Conservation (phyloP, 2,329 filamentous ascomycete species). For the Monilinia polystroma region DNA sequence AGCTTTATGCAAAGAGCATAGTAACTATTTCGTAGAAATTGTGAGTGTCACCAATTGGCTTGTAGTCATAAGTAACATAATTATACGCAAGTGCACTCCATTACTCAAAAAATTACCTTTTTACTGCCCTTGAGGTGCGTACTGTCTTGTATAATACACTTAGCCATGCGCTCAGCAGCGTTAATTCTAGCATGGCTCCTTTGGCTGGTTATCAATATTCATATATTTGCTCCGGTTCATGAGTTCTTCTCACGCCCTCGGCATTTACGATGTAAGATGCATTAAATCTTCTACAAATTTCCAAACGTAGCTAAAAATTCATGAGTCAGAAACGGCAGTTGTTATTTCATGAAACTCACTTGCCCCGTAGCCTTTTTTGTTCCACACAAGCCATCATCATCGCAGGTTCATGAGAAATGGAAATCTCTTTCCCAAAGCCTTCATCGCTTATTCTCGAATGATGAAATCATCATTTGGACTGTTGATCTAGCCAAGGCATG, state of each 20-base stretch:
- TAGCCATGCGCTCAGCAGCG: neutral
- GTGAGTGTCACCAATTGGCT: neutral
- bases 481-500: neutral
- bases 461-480: neutral
- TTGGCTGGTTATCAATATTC: neutral
- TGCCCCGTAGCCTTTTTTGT: neutral
- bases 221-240: neutral
- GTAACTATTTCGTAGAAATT: neutral
- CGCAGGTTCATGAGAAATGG: too few relatives aligned
- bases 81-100: conserved; percentile 3
- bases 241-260: neutral
- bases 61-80: neutral
- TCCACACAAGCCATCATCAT: too few relatives aligned
- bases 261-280: neutral
- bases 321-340: neutral
- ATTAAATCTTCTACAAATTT: neutral
- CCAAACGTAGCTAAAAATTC: neutral
- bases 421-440: too few relatives aligned
- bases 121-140: neutral
- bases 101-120: neutral
- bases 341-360: neutral
- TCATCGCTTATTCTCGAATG: neutral
- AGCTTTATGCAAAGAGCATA: neutral
- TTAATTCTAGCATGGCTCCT: neutral
- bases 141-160: neutral